phyloP scores from a whole-genome alignment of 768 basidiomycete genomes.

The Serpula lacrymans region DNA sequence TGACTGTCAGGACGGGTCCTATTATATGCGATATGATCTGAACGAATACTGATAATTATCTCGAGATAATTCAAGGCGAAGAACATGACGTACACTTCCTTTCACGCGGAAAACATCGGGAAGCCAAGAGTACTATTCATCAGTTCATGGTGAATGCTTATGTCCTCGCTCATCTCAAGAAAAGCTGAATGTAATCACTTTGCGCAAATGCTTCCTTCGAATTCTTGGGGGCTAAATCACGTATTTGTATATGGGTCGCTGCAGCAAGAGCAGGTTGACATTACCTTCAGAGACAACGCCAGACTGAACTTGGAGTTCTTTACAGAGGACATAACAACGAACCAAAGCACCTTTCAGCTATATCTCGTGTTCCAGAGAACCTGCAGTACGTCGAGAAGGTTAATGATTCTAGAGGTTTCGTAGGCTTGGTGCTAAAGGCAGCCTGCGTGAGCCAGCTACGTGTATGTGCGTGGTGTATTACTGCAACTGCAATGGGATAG shows the following conservation, averaged over 20 bases:
- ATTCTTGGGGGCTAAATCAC: constrained; percentile 38
- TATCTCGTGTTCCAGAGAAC: no score
- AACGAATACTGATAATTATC: constrained; percentile 6
- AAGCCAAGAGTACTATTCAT: constrained; percentile 76
- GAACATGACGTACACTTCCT: constrained; percentile 60
- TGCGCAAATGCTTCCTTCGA: constrained; percentile 51
- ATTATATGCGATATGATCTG: constrained; percentile 71
- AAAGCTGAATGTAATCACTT: constrained; percentile 32
- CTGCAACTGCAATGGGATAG: no score
- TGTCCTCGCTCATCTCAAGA: not conserved
- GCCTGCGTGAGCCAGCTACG: no score
- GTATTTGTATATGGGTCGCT: not conserved
- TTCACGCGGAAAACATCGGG: constrained; percentile 83
- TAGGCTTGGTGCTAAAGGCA: no score
- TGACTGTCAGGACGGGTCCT: constrained; percentile 84
- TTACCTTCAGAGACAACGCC: constrained; percentile 26
- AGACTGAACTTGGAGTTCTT: constrained; percentile 12
- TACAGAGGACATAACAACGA: constrained; percentile 8
- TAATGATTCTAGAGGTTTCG: no score
- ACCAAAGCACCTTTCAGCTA: not conserved
- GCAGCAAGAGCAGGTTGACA: not conserved
- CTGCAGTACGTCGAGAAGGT: no score
- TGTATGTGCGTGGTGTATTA: no score
- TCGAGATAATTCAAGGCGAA: not conserved
- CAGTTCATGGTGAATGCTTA: not conserved